Base-by-base conservation (phyloP, 805 yeast genomes). In the Torulaspora microellipsoides region DNA sequence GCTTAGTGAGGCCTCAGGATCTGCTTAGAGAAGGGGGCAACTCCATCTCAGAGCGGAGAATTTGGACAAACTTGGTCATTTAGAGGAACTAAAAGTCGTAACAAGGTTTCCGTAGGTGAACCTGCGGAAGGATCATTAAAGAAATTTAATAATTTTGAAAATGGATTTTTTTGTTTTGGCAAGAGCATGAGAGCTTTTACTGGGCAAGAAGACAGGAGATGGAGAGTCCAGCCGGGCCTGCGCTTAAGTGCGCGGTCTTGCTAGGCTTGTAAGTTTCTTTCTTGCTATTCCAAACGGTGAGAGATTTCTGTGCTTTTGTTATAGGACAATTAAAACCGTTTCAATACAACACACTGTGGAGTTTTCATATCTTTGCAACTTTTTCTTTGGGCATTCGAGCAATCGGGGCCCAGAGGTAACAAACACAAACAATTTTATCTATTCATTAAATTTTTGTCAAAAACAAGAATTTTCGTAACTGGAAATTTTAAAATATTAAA, bases 81-180 rank as follows among this genome's bases (percentile, higher is more conserved):
- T 65, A 66, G 70, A 64, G 69, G 69, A 64, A 66, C 69, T 64
- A 65, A 62, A 66, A 66, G 68, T 66, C 69, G 67, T 63, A 65
- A 64, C 68, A 65, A 65, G 68, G 68, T 64, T 66, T 66, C 68
- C 66, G 68, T 66, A 62, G 68, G 68, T 65, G 68, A 52, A 52
- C 54, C 56, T 50, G 56, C 56, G 68, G 68, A 62, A 64, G 67
- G 68, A 64, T 64, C 67, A 64, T 64, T 64, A 60, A 47, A 52
- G 65, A 59, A 51, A 47, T 36, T 15, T 17, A 37, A 20, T n/a
- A n/a, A n/a, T n/a, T n/a, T n/a, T n/a, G n/a, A n/a, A n/a, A n/a
- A n/a, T n/a, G n/a, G n/a, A n/a, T n/a, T n/a, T n/a, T n/a, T n/a
- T n/a, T n/a, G n/a, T n/a, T n/a, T n/a, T n/a, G n/a, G n/a, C n/a